Evolutionary conservation across 495 filamentous ascomycete genomes (phyloP), one percentile per base, ranked within the genome.

Genomic region (Aspergillus bertholletiae): DNA sequence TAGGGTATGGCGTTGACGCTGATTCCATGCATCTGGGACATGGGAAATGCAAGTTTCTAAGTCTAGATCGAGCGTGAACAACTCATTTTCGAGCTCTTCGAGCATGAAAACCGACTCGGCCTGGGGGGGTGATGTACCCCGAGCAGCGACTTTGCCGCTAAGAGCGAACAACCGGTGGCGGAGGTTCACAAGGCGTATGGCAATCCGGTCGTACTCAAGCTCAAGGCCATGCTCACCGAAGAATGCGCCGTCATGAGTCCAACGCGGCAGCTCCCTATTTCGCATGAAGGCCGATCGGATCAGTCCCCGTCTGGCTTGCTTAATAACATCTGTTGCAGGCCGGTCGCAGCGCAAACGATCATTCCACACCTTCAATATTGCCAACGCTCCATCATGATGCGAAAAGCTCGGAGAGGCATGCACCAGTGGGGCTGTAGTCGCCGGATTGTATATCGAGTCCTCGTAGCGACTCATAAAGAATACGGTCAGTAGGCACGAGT

Each of bases 391-490:
- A 21, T 48, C 46, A 22, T 48, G 46, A 21, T 48, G 46, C 12
- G 46, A 48, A 27, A 34, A 48, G 46, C 46, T 48, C 7, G 12
- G 46, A 5, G 34, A 24, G 0, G 27, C 1, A 4, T n/a, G 30
- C 6, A 0, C 9, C 4, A 27, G 7, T 2, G 5, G 27, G 3
- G n/a, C 27, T 24, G 12, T 32, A 18, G 4, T 5, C 7, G 3
- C n/a, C n/a, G 27, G 46, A 32, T 34, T n/a, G 30, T 34, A 20
- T 11, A 48, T 20, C 13, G 30, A 7, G 22, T 48, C 46, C 27
- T 48, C 46, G 30, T 48, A 48, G 2, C 46, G 22, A 2, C 46
- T 21, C 46, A 48, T 48, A n/a, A 48, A 48, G 17, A 48, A 48
- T 4, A 48, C 22, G 2, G 46, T 17, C 1, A 48, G 20, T 18